phyloP scores from a whole-genome alignment of 1,284 basidiomycete genomes.

The Mycosarcoma maydis region DNA sequence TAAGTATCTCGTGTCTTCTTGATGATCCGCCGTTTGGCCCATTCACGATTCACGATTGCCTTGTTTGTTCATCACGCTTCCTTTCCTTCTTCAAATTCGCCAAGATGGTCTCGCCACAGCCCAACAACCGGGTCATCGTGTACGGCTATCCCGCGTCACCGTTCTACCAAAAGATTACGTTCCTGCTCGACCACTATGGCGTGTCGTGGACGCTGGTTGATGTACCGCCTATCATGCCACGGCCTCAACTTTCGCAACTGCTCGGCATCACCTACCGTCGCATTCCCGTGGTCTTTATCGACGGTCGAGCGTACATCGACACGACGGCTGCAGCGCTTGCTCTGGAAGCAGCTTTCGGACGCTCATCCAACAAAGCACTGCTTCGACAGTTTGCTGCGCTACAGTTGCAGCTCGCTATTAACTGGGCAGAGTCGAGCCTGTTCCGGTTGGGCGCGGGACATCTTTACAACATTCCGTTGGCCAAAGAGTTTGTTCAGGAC shows the following conservation, averaged over 20 bases:
- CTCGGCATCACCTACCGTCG: slow-evolving; percentile 48
- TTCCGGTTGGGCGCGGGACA: slow-evolving; percentile 36
- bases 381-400: slow-evolving; percentile 15
- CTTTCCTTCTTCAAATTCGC: background rate
- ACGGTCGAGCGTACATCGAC: slow-evolving; percentile 42
- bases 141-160: slow-evolving; percentile 45
- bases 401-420: slow-evolving; percentile 36
- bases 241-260: slow-evolving; percentile 29
- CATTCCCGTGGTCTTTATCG: slow-evolving; percentile 42
- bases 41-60: no score
- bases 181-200: slow-evolving; percentile 34
- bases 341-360: slow-evolving; percentile 31
- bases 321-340: slow-evolving; percentile 32
- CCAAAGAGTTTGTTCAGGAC: slow-evolving; percentile 28
- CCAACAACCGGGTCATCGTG: slow-evolving; percentile 34
- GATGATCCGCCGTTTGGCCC: no score
- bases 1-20: no score
- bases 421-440: slow-evolving; percentile 30
- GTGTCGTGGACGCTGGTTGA: slow-evolving; percentile 36
- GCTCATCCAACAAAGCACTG: slow-evolving; percentile 9
- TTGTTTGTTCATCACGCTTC: background rate
- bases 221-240: slow-evolving; percentile 36
- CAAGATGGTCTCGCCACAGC: slow-evolving; percentile 14
- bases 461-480: slow-evolving; percentile 28
- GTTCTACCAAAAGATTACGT: slow-evolving; percentile 42